Conservation (phyloP, 176 grass and related monocot species). For the Carex littledalei region DNA sequence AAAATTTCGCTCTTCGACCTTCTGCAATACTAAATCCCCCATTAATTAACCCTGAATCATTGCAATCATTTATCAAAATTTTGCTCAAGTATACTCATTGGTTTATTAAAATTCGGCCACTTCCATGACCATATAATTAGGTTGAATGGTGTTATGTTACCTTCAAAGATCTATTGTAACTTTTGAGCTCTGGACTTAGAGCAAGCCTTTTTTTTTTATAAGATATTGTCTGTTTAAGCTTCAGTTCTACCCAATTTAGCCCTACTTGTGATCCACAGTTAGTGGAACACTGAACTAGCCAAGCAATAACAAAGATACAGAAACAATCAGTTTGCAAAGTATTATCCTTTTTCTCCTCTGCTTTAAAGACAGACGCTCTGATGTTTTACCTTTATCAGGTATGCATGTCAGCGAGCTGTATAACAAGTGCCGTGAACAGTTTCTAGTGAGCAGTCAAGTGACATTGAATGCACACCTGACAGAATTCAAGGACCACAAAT, state of each 20-base stretch:
- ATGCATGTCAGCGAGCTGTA: slow-evolving; percentile 73
- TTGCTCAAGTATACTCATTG: not conserved
- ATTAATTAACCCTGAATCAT: not conserved
- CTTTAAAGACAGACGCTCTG: not conserved
- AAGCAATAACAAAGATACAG: not conserved
- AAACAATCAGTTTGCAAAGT: not conserved
- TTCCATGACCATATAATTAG: not conserved
- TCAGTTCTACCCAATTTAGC: not conserved
- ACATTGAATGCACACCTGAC: slow-evolving; percentile 87
- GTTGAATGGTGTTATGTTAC: not conserved
- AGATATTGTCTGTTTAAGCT: not conserved
- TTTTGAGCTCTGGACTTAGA: not conserved
- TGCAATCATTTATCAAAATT: not conserved
- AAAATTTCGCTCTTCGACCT: not conserved
- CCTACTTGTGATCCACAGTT: not conserved
- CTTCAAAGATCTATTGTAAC: not conserved
- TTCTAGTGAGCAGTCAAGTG: slow-evolving; percentile 89
- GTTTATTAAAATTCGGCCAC: not conserved
- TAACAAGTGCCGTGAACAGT: slow-evolving; percentile 83
- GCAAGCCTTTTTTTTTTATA: not conserved
- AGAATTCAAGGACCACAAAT: slow-evolving; percentile 92
- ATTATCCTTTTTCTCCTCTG: not conserved
- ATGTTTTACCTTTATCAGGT: slow-evolving; percentile 43
- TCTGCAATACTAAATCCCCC: not conserved
- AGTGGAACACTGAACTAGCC: not conserved